Evolutionary conservation across 2,329 filamentous ascomycete genomes (phyloP).

Genomic region (Ceratocystis papillata): DNA sequence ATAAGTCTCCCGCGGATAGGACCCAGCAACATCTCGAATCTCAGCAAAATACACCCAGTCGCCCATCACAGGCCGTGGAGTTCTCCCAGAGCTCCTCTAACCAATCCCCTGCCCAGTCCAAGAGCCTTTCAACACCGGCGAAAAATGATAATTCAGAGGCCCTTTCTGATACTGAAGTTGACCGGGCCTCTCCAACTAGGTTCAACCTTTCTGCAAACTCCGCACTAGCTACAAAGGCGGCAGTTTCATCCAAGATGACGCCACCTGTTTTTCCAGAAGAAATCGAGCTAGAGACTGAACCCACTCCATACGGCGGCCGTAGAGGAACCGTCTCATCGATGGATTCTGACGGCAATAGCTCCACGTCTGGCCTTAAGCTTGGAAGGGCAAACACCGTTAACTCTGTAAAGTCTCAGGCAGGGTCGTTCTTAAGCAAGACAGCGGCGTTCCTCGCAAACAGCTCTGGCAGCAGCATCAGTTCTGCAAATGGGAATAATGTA

Average conservation of each 20-base stretch:
- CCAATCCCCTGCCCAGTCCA: constrained; percentile 5
- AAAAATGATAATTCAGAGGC: constrained; percentile 11
- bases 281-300: constrained; percentile 21
- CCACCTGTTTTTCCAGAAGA: constrained; percentile 21
- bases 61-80: constrained; percentile 4
- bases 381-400: constrained; percentile 14
- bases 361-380: constrained; percentile 13
- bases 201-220: not conserved
- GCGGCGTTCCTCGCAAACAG: constrained; percentile 12
- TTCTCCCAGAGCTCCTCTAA: constrained; percentile 1
- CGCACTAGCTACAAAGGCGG: not conserved
- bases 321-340: constrained; percentile 23
- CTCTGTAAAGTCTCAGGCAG: constrained; percentile 22
- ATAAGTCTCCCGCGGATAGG: not conserved
- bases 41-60: constrained; percentile 5
- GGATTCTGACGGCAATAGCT: constrained; percentile 18
- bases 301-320: constrained; percentile 23
- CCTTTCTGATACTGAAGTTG: constrained; percentile 14
- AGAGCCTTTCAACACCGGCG: not conserved
- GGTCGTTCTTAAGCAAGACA: constrained; percentile 22
- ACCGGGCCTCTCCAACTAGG: constrained; percentile 13
- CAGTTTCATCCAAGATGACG: constrained; percentile 12
- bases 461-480: constrained; percentile 10
- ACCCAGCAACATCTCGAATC: not conserved
- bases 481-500: constrained; percentile 8